Base-by-base conservation (phyloP, 1,284 basidiomycete species). In the Abortiporus biennis region DNA sequence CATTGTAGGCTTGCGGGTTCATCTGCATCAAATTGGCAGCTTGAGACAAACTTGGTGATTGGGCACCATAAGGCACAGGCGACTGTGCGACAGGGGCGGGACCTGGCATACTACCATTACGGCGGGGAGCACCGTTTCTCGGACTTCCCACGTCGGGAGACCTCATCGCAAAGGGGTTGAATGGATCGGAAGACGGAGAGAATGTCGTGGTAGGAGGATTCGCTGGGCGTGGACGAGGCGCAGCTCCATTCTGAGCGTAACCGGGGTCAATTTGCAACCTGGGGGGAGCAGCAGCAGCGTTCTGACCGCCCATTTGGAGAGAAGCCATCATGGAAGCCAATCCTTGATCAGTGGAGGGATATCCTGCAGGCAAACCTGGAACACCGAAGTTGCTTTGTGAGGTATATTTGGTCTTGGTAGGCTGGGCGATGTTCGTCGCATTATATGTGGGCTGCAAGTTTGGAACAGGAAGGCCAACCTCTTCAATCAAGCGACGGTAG, bases 401-500 rank as follows among this genome's bases (percentile, higher is more conserved):
- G n/a, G 70, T 68, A 40, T 71, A 69, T 62, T 86, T 85, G 41
- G 68, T 61, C 65, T 87, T 86, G 42, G 56, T 76, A 35, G 72
- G 67, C 24, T 76, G 68, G 4, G 81, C 76, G 42, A 78, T 67
- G 48, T 77, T 80, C 47, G 42, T 37, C 13, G 73, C 76, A 12
- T 76, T 69, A 61, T 86, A 89, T 16, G 80, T 80, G 6, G 85
- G 80, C 61, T 87, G 84, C 65, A 86, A 81, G 66, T 82, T 88
- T 40, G 89, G 88, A 30, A 92, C 84, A 5, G 91, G 90, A 37
- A 97, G 66, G 9, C 93, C 93, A 49, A 96, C 90, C 65, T 95
- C 92, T 62, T 96, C 91, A 44, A 95, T 90, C 37, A 97, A 71
- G 41, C 90, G 78, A 46, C 92, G 81, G 59, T 97, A 96, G n/a